Conservation (phyloP, 2,329 filamentous ascomycete species). For the Geoglossum cookeanum region DNA sequence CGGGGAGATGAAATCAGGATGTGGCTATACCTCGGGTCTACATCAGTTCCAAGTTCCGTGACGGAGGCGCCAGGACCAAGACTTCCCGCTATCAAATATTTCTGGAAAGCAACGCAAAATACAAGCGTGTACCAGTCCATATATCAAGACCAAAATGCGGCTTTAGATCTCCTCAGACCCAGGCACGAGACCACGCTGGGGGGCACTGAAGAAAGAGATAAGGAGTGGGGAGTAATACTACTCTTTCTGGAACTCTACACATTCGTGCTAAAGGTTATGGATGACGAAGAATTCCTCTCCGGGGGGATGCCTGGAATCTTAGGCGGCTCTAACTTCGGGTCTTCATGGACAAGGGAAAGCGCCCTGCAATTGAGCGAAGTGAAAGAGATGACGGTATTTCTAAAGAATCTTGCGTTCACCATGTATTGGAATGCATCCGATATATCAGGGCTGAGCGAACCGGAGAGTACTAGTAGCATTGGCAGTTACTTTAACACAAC, state of each 20-base stretch:
- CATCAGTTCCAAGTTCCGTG: constrained; percentile 24
- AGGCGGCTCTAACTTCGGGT: constrained; percentile 28
- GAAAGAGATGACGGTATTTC: constrained; percentile 54
- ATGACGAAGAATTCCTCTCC: constrained; percentile 87
- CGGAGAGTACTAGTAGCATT: constrained; percentile 23
- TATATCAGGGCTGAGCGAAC: constrained; percentile 26
- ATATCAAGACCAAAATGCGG: constrained; percentile 34
- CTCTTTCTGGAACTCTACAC: constrained; percentile 89
- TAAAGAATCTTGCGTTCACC: constrained; percentile 81
- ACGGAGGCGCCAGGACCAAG: constrained; percentile 17
- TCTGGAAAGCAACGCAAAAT: constrained; percentile 51
- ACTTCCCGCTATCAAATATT: constrained; percentile 57
- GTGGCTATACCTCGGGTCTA: constrained; percentile 69
- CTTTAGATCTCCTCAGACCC: constrained; percentile 34
- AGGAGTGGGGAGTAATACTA: constrained; percentile 76
- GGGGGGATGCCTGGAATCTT: constrained; percentile 23
- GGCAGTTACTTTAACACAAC: constrained; percentile 25
- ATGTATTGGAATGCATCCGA: constrained; percentile 70
- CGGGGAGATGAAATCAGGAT: constrained; percentile 80
- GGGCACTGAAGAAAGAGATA: constrained; percentile 23
- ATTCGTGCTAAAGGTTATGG: constrained; percentile 79
- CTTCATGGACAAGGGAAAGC: constrained; percentile 38
- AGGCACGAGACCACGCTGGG: constrained; percentile 15
- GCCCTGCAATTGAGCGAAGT: constrained; percentile 55
- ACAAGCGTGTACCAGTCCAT: constrained; percentile 40